These are phyloP conservation scores for Acarospora socialis DNA, from an alignment of 2,329 filamentous ascomycete genomes.

Conservation along the genomic window DNA sequence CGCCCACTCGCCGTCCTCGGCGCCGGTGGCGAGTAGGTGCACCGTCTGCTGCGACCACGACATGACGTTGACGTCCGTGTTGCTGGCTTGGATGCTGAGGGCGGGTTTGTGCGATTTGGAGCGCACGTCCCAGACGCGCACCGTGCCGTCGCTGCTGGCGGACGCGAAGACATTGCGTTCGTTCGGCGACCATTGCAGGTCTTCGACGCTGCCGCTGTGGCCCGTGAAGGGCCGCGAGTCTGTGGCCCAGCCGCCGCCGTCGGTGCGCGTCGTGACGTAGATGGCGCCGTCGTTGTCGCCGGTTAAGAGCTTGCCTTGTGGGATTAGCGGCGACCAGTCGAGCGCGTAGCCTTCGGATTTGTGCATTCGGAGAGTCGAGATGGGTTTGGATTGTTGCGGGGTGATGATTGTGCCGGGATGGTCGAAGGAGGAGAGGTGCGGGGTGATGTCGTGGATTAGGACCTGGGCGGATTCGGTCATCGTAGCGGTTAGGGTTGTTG, in stretches of 20 bases:
- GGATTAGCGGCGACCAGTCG: conserved; percentile 82
- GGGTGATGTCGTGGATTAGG: conserved; percentile 86
- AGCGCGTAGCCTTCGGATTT: conserved; percentile 87
- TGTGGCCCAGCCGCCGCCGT: conserved; percentile 79
- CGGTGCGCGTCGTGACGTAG: conserved; percentile 71
- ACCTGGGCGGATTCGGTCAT: conserved; percentile 86
- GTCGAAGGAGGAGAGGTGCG: conserved; percentile 80
- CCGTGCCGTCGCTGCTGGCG: conserved; percentile 81
- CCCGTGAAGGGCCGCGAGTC: conserved; percentile 73
- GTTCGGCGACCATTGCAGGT: conserved; percentile 90
- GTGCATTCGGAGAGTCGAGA: conserved; percentile 79
- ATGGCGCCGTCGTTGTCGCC: conserved; percentile 86
- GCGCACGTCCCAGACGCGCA: conserved; percentile 90
- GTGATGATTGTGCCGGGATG: conserved; percentile 69
- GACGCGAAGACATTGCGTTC: conserved; percentile 92
- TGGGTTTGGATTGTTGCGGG: conserved; percentile 72
- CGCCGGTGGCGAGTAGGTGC: conserved; percentile 81
- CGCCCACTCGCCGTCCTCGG: conserved; percentile 84
- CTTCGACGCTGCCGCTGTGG: conserved; percentile 76
- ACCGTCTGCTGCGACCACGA: conserved; percentile 83
- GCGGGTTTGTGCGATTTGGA: conserved; percentile 83
- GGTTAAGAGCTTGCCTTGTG: conserved; percentile 73
- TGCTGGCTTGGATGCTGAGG: conserved; percentile 69
- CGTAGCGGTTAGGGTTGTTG: conserved; percentile 71
- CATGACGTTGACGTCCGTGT: conserved; percentile 87